A percentile compares a stretch with the other conserved stretches of the same genome.
phyloP scores from a whole-genome alignment of 1,284 basidiomycete species.

The Puccinia hordei region DNA sequence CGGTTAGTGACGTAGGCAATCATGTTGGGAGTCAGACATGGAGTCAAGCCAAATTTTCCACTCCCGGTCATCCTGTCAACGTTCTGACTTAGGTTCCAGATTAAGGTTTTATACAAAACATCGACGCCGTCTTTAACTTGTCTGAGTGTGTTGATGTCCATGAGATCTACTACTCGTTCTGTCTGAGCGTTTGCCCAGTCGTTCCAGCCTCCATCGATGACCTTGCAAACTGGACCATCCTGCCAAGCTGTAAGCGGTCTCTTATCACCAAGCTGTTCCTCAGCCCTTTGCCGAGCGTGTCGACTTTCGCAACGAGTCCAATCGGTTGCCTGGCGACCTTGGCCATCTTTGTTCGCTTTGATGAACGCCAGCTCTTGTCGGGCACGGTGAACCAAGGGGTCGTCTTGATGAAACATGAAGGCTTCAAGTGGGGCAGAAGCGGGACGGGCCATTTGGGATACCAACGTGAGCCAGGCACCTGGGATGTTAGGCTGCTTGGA shows the following conservation, averaged over 20 bases:
- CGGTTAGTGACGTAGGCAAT: conserved; percentile 94
- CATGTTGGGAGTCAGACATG: conserved; percentile 91
- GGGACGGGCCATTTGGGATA: conserved; percentile 73
- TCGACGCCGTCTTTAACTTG: conserved; percentile 78
- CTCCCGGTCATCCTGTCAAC: conserved; percentile 79
- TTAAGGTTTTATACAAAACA: conserved; percentile 84
- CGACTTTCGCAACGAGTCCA: conserved; percentile 91
- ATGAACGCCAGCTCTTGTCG: conserved; percentile 75
- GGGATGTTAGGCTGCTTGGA: conserved; percentile 67
- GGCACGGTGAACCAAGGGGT: conserved; percentile 84
- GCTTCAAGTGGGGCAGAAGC: conserved; percentile 87
- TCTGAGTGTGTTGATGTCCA: conserved; percentile 85
- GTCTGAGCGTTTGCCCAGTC: conserved; percentile 90
- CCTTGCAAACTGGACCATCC: conserved; percentile 83
- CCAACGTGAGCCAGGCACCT: conserved; percentile 70
- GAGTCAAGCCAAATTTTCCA: conserved; percentile 77
- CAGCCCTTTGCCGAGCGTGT: conserved; percentile 81
- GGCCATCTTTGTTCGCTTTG: conserved; percentile 62
- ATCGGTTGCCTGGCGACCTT: conserved; percentile 65
- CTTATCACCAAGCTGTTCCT: conserved; percentile 78
- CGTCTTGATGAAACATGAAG: conserved; percentile 85
- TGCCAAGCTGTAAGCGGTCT: conserved; percentile 90
- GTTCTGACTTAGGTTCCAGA: conserved; percentile 98
- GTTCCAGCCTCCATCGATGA: conserved; percentile 88
- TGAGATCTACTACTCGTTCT: conserved; percentile 88